Percentiles rank a stretch among this genome's conserved stretches.
phyloP scores from a whole-genome alignment of 2,329 filamentous ascomycete species.

The Lachnellula hyalina region DNA sequence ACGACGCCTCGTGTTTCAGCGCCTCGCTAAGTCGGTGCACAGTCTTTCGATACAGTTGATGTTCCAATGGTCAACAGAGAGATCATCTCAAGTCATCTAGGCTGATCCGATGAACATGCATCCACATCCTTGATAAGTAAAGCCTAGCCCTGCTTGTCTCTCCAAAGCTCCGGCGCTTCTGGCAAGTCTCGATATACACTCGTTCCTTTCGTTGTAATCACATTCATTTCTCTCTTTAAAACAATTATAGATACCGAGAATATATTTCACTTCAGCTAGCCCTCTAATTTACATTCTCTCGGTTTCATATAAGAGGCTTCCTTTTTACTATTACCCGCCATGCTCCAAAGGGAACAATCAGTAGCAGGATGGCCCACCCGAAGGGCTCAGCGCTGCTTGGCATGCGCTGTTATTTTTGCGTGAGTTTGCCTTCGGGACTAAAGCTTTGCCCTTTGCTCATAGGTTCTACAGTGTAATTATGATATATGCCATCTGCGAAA shows the following conservation, averaged over 20 bases:
- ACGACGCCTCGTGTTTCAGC: not conserved
- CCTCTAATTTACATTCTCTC: not conserved
- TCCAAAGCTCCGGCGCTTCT: not conserved
- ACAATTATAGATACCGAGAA: not conserved
- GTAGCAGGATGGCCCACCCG: slow-evolving; percentile 14
- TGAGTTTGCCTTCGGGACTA: slow-evolving; percentile 1
- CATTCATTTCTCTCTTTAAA: not conserved
- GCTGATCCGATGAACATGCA: not conserved
- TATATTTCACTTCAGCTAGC: not conserved
- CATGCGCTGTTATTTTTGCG: slow-evolving; percentile 19
- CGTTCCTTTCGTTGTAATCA: not conserved
- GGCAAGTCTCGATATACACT: not conserved
- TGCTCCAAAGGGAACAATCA: slow-evolving; percentile 9
- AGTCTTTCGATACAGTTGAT: not conserved
- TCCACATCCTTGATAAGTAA: not conserved
- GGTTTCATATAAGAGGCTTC: not conserved
- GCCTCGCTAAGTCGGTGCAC: not conserved
- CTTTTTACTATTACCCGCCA: not conserved
- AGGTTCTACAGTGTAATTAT: slow-evolving; percentile 10
- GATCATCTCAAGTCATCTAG: not conserved
- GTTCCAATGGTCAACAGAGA: too few species aligned
- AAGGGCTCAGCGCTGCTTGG: slow-evolving; percentile 16
- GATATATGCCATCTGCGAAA: slow-evolving; percentile 10
- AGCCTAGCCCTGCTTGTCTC: not conserved
- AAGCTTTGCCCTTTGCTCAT: slow-evolving; percentile 1